phyloP scores from a whole-genome alignment of 1,284 basidiomycete genomes.

The Trichosporon coremiiforme region DNA sequence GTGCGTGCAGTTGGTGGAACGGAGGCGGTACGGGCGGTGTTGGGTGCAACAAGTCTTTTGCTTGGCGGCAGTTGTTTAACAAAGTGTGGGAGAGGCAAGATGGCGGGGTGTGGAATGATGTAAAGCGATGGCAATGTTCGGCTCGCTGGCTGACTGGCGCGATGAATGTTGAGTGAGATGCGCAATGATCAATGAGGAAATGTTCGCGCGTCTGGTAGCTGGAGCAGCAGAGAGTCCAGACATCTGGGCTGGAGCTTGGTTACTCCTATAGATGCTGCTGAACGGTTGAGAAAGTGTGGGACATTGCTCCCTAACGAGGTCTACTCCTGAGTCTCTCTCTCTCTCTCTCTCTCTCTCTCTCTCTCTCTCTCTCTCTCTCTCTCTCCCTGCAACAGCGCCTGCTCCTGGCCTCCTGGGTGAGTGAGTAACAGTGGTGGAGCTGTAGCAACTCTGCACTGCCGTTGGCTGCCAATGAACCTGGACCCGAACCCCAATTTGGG shows the following conservation, averaged over 20 bases:
- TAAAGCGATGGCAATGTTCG: background rate
- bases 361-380: too few species aligned
- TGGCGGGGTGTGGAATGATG: constrained; percentile 5
- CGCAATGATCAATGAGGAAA: constrained; percentile 2
- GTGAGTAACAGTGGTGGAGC: background rate
- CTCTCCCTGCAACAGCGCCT: too few species aligned
- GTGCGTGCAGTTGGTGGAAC: background rate
- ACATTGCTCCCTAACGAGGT: background rate
- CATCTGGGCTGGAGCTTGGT: background rate
- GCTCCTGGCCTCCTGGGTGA: background rate
- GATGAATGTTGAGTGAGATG: background rate
- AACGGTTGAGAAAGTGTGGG: constrained; percentile 4
- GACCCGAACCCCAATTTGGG: constrained; percentile 11
- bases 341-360: too few species aligned
- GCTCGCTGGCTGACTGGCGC: background rate
- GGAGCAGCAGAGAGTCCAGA: background rate
- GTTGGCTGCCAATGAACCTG: background rate
- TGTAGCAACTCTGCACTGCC: background rate
- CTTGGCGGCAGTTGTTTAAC: background rate
- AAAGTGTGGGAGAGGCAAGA: constrained; percentile 3
- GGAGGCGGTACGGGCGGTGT: background rate
- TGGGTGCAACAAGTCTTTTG: background rate
- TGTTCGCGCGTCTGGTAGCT: background rate
- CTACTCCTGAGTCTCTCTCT: too few species aligned
- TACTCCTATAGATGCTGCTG: background rate